These are phyloP conservation scores for Pholiota conissans DNA, from an alignment of 768 basidiomycete species.

Conservation along the genomic window DNA sequence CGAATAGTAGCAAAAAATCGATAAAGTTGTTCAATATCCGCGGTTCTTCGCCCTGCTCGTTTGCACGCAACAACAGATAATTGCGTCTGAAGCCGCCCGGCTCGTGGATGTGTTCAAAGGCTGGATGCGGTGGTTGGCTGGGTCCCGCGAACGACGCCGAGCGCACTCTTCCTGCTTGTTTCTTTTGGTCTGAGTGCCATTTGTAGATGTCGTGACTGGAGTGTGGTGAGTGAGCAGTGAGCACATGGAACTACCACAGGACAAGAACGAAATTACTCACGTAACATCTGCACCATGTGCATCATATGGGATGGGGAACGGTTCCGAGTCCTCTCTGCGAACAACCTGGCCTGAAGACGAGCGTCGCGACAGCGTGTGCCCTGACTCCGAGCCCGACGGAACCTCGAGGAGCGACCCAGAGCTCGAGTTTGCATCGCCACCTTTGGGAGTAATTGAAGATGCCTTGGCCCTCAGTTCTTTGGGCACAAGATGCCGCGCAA, in stretches of 20 bases:
- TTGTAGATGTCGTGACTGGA: conserved; percentile 89
- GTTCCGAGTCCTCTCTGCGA: conserved; percentile 54
- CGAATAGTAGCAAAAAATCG: conserved; percentile 92
- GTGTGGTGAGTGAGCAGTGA: conserved; percentile 13
- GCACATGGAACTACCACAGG: neutral
- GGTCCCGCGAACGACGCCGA: conserved; percentile 70
- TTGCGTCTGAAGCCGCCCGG: conserved; percentile 94
- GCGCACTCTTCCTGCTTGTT: conserved; percentile 60
- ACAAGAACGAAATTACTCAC: conserved; percentile 49
- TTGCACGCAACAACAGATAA: conserved; percentile 74
- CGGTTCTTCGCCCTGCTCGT: conserved; percentile 65
- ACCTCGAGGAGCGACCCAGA: conserved; percentile 28
- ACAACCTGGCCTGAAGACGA: conserved; percentile 21
- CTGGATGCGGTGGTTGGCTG: conserved; percentile 61
- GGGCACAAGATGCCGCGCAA: conserved; percentile 79
- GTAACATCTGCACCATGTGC: conserved; percentile 90
- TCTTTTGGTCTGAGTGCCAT: conserved; percentile 80
- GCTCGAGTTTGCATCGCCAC: conserved; percentile 21
- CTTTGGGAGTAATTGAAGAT: conserved; percentile 13
- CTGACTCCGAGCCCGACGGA: conserved; percentile 20
- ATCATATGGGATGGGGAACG: conserved; percentile 88
- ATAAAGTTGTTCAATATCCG: conserved; percentile 82
- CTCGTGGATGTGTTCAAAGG: conserved; percentile 90
- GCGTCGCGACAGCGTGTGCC: conserved; percentile 19
- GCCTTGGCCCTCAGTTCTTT: conserved; percentile 59